A percentile compares a stretch with the other conserved stretches of the same genome.
Conservation (phyloP, 805 yeast species). For the Saturnispora halmiae region DNA sequence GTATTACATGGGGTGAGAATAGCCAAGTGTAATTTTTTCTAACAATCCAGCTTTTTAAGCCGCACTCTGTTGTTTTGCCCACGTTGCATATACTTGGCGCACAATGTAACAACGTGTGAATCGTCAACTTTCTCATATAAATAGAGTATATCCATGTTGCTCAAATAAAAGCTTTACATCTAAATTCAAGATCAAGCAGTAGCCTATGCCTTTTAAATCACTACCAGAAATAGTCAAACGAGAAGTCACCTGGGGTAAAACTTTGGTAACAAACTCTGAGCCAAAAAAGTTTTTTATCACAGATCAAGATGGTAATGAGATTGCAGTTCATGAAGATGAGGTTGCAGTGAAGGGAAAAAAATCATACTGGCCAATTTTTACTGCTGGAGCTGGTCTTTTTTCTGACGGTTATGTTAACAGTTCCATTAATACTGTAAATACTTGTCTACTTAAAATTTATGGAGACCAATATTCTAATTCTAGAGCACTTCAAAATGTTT, state of each 20-base stretch:
- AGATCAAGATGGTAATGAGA: constrained; percentile 18
- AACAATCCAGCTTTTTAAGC: too few species aligned
- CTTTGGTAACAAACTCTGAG: constrained; percentile 12
- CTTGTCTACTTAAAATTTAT: constrained; percentile 60
- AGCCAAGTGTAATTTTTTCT: too few species aligned
- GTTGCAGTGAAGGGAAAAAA: constrained; percentile 20
- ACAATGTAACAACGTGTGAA: too few species aligned
- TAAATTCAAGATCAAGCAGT: too few species aligned
- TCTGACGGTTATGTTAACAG: constrained; percentile 91
- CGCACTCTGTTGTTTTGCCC: too few species aligned
- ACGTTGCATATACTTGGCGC: too few species aligned
- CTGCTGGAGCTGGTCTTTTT: constrained; percentile 88
- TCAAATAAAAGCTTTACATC: too few species aligned
- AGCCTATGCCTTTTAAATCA: too few species aligned
- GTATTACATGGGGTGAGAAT: too few species aligned
- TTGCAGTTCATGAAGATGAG: constrained; percentile 20
- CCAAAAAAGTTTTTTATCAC: constrained; percentile 15
- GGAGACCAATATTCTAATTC: constrained; percentile 54
- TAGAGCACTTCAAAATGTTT: constrained; percentile 65
- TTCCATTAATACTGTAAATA: constrained; percentile 67
- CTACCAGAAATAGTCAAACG: too few species aligned
- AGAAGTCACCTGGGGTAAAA: constrained; percentile 25
- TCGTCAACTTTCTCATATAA: too few species aligned
- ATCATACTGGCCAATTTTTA: constrained; percentile 54
- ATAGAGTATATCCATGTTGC: too few species aligned